Evolutionary conservation across 768 basidiomycete genomes (phyloP).

Genomic region (Neoboletus subvelutipes): DNA sequence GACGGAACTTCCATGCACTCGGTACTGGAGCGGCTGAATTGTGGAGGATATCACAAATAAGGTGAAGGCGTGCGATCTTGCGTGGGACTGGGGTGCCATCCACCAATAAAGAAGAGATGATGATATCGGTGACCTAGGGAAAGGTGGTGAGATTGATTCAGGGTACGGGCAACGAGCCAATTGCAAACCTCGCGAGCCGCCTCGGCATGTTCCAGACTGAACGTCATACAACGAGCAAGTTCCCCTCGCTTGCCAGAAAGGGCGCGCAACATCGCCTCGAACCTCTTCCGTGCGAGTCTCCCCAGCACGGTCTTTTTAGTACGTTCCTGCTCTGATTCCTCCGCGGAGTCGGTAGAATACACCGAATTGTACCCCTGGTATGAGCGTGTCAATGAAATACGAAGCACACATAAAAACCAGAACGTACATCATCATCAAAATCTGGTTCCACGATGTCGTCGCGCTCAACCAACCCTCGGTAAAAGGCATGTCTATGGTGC

Average conservation of each 20-base stretch:
- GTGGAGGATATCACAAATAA: slow-evolving; percentile 97
- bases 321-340: slow-evolving; percentile 89
- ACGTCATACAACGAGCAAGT: slow-evolving; percentile 95
- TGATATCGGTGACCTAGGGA: slow-evolving; percentile 80
- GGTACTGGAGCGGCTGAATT: slow-evolving; percentile 93
- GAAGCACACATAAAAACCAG: neutral
- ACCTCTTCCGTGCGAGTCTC: slow-evolving; percentile 74
- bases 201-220: slow-evolving; percentile 94
- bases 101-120: slow-evolving; percentile 83
- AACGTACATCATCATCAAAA: slow-evolving; percentile 75
- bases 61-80: slow-evolving; percentile 91
- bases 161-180: neutral
- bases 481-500: slow-evolving; percentile 73
- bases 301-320: slow-evolving; percentile 76
- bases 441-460: slow-evolving; percentile 56
- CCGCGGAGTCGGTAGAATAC: slow-evolving; percentile 91
- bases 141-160: slow-evolving; percentile 5
- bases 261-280: slow-evolving; percentile 88
- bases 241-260: slow-evolving; percentile 86
- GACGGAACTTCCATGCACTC: slow-evolving; percentile 96
- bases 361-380: slow-evolving; percentile 80
- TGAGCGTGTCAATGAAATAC: slow-evolving; percentile 9
- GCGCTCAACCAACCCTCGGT: slow-evolving; percentile 65
- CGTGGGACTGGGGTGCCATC: slow-evolving; percentile 96
- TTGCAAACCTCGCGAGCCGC: slow-evolving; percentile 81